Percentiles rank a stretch among this genome's conserved stretches.
Conservation (phyloP, 2,329 filamentous ascomycete genomes). For the Pseudopithomyces chartarum region DNA sequence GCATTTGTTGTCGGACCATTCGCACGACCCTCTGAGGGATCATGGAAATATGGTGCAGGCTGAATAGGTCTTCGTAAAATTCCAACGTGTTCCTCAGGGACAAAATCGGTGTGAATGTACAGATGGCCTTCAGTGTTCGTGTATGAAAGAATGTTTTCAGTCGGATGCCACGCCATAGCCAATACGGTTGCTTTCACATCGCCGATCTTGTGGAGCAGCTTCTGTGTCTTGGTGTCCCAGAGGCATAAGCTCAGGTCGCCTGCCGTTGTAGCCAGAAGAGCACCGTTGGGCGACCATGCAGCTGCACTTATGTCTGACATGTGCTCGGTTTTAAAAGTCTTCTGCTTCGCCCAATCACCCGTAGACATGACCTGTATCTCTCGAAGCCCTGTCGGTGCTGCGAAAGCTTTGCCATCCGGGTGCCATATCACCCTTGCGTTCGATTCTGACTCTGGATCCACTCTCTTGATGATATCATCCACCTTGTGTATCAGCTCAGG, state of each 20-base stretch:
- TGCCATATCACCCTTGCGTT: constrained; percentile 85
- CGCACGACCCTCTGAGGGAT: constrained; percentile 72
- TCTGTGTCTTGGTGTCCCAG: constrained; percentile 91
- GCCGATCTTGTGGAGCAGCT: constrained; percentile 75
- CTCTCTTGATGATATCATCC: constrained; percentile 79
- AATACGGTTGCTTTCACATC: constrained; percentile 76
- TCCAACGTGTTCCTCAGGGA: constrained; percentile 55
- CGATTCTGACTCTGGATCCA: constrained; percentile 77
- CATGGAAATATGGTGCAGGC: constrained; percentile 83
- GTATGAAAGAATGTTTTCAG: constrained; percentile 85
- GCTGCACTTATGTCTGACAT: constrained; percentile 83
- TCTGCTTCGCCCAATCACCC: constrained; percentile 86
- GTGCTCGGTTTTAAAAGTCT: constrained; percentile 78
- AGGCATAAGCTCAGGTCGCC: constrained; percentile 69
- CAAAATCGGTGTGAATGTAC: constrained; percentile 79
- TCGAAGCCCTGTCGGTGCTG: constrained; percentile 77
- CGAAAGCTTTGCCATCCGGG: constrained; percentile 91
- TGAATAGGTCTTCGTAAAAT: constrained; percentile 63
- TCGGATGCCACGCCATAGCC: constrained; percentile 88
- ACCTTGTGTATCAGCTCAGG: constrained; percentile 83
- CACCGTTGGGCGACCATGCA: constrained; percentile 94
- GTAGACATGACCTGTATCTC: constrained; percentile 84
- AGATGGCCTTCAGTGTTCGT: constrained; percentile 92
- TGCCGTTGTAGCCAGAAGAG: constrained; percentile 73
- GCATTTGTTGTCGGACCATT: constrained; percentile 65